These are phyloP conservation scores for Rhizopus arrhizus DNA, from an alignment of 371 early-diverging fungal genomes.

Conservation along the genomic window DNA sequence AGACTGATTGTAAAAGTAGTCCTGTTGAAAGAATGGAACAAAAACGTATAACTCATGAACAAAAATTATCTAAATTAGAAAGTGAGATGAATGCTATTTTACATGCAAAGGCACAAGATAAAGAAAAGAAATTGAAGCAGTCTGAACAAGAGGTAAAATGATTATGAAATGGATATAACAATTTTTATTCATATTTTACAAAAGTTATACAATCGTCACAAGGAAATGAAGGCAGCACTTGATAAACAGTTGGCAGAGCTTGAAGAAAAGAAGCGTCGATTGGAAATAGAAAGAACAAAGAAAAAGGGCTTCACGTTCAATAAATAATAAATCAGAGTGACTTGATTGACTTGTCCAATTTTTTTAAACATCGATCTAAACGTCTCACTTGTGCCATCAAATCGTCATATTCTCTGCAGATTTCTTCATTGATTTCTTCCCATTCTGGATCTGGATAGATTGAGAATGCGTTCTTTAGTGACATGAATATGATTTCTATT, in stretches of 20 bases:
- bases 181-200: neutral
- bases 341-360: slow-evolving; percentile 24
- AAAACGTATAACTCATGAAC: slow-evolving; percentile 88
- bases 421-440: slow-evolving; percentile 25
- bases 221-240: slow-evolving; percentile 93
- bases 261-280: slow-evolving; percentile 89
- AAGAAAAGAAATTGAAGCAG: slow-evolving; percentile 94
- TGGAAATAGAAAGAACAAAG: slow-evolving; percentile 83
- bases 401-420: slow-evolving; percentile 28
- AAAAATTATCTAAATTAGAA: slow-evolving; percentile 95
- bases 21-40: slow-evolving; percentile 92
- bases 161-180: neutral
- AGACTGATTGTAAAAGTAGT: slow-evolving; percentile 29
- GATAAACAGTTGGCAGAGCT: slow-evolving; percentile 91
- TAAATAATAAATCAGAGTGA: slow-evolving; percentile 33
- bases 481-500: slow-evolving; percentile 25
- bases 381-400: slow-evolving; percentile 31
- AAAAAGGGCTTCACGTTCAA: slow-evolving; percentile 76
- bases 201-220: slow-evolving; percentile 88
- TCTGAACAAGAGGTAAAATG: slow-evolving; percentile 87
- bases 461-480: slow-evolving; percentile 25
- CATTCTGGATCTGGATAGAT: slow-evolving; percentile 14
- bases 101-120: slow-evolving; percentile 96
- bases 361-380: slow-evolving; percentile 21
- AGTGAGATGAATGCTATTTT: slow-evolving; percentile 96